Percentiles rank a stretch among this genome's conserved stretches.
Evolutionary conservation across 441 rosid genomes (phyloP).

Genomic region (Biscutella auriculata): DNA sequence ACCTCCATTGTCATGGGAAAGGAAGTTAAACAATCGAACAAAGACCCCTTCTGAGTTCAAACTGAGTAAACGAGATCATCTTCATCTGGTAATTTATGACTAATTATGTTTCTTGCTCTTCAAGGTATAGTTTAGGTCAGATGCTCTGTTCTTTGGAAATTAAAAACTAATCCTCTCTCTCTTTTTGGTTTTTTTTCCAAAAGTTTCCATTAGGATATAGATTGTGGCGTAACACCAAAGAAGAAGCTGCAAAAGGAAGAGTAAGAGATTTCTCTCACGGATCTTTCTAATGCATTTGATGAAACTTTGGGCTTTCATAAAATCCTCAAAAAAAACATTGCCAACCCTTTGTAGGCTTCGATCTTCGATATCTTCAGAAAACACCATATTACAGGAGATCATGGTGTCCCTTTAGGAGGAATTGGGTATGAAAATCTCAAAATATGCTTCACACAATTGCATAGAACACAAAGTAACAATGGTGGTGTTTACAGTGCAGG

Average conservation of each 20-base stretch:
- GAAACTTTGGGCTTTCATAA: background rate
- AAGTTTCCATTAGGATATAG: slow-evolving; percentile 62
- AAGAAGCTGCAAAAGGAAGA: slow-evolving; percentile 61
- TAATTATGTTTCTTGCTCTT: slow-evolving; percentile 4
- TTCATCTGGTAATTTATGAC: slow-evolving; percentile 42
- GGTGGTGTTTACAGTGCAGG: slow-evolving; percentile 38
- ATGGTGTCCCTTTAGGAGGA: slow-evolving; percentile 80
- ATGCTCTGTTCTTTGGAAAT: slow-evolving; percentile 10
- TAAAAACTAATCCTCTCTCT: background rate
- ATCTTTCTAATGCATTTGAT: background rate
- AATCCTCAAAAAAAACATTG: background rate
- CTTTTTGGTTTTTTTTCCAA: slow-evolving; percentile 9
- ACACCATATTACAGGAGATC: slow-evolving; percentile 47
- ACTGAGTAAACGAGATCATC: slow-evolving; percentile 32
- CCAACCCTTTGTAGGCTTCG: slow-evolving; percentile 28
- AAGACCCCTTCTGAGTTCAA: slow-evolving; percentile 36
- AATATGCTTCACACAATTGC: background rate
- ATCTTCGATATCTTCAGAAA: slow-evolving; percentile 53
- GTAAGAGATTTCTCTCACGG: slow-evolving; percentile 25
- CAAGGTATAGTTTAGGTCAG: slow-evolving; percentile 1
- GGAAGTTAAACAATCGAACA: slow-evolving; percentile 34
- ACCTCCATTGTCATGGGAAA: slow-evolving; percentile 61
- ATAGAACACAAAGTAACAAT: background rate
- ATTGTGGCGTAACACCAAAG: slow-evolving; percentile 41
- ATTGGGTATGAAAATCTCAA: slow-evolving; percentile 47